Conservation (phyloP, 768 basidiomycete species). For the Calocera viscosa region DNA sequence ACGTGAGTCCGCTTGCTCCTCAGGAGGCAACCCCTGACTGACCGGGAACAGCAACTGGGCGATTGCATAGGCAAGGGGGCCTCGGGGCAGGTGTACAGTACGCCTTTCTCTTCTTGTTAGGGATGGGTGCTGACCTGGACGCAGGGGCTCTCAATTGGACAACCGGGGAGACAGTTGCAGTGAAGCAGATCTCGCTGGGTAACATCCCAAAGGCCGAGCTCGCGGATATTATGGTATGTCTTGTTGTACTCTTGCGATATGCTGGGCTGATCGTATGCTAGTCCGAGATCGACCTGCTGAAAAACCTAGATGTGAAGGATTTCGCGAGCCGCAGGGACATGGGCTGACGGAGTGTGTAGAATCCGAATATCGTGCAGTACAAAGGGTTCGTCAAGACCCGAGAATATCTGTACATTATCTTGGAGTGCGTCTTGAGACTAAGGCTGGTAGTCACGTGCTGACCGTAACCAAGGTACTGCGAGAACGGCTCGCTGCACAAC, state of each 20-base stretch:
- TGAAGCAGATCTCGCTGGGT: conserved; percentile 92
- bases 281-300: conserved; percentile 95
- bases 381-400: conserved; percentile 94
- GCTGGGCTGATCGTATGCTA: conserved; percentile 24
- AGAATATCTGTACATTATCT: conserved; percentile 89
- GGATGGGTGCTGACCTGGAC: not conserved
- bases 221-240: conserved; percentile 83
- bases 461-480: conserved; percentile 58
- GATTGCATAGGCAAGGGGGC: conserved; percentile 94
- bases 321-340: not conserved
- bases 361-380: conserved; percentile 97
- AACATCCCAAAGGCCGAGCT: conserved; percentile 90
- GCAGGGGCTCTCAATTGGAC: conserved; percentile 84
- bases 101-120: conserved; percentile 26
- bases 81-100: conserved; percentile 93
- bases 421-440: conserved; percentile 50
- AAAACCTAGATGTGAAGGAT: conserved; percentile 75
- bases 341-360: conserved; percentile 35
- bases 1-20: conserved; percentile 12
- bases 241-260: conserved; percentile 17
- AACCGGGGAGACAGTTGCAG: conserved; percentile 94
- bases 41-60: conserved; percentile 64
- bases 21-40: not conserved
- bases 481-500: conserved; percentile 92
- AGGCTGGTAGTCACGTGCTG: not conserved